phyloP scores from a whole-genome alignment of 352 stramenopile species.

The Aphanomyces astaci region DNA sequence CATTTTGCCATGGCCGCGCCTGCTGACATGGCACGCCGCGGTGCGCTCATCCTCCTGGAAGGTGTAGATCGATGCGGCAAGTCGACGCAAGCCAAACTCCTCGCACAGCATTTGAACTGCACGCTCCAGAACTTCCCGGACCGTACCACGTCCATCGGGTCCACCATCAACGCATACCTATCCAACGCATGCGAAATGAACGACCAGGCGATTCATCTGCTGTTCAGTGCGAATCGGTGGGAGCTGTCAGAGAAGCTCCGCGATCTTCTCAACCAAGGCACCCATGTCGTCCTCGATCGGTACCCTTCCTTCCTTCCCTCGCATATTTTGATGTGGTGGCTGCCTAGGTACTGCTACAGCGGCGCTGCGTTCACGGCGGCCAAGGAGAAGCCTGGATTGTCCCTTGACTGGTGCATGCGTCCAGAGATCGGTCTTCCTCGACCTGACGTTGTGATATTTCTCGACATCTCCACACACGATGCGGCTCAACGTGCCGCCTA shows the following conservation, averaged over 20 bases:
- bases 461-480: conserved; percentile 92
- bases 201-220: conserved; percentile 96
- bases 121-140: conserved; percentile 76
- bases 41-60: conserved; percentile 98
- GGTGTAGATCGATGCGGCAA: conserved; percentile 99
- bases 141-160: conserved; percentile 87
- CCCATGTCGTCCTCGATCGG: conserved; percentile 94
- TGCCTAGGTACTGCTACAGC: conserved; percentile 79
- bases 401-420: conserved; percentile 96
- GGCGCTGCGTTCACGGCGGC: conserved; percentile 97
- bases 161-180: conserved; percentile 97
- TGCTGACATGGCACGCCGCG: conserved; percentile 38
- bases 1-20: neutral
- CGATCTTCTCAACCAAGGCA: conserved; percentile 59
- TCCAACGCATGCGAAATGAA: conserved; percentile 85
- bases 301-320: conserved; percentile 56
- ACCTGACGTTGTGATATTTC: conserved; percentile 96
- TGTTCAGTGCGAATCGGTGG: conserved; percentile 99
- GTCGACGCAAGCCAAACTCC: conserved; percentile 95
- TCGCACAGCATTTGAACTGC: conserved; percentile 56
- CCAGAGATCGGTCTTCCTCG: conserved; percentile 95
- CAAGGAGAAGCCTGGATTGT: conserved; percentile 82
- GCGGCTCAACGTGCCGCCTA: conserved; percentile 88
- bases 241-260: conserved; percentile 84
- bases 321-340: neutral